phyloP scores from a whole-genome alignment of 257 asterid genomes.

The Solanum sejunctum region DNA sequence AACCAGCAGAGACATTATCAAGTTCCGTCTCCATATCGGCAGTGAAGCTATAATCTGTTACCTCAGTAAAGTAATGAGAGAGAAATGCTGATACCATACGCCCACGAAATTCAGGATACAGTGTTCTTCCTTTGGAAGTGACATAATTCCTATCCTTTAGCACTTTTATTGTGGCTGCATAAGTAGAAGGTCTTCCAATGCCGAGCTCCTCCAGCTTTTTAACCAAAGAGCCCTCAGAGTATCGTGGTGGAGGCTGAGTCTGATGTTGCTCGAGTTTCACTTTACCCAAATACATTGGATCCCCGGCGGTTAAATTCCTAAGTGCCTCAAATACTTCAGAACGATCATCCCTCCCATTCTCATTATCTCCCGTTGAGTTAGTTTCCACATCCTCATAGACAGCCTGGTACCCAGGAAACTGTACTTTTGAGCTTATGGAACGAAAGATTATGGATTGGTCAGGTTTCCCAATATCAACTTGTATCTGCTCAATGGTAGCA shows the following conservation, averaged over 20 bases:
- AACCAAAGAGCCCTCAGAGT: constrained; percentile 69
- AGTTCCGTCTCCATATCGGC: constrained; percentile 98
- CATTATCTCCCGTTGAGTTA: constrained; percentile 16
- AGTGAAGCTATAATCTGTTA: constrained; percentile 87
- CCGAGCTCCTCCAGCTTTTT: constrained; percentile 96
- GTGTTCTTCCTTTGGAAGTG: constrained; percentile 39
- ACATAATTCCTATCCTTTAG: constrained; percentile 78
- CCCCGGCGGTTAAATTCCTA: constrained; percentile 42
- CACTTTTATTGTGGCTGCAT: constrained; percentile 79
- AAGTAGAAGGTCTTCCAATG: constrained; percentile 96
- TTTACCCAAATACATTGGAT: constrained; percentile 35
- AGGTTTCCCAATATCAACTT: constrained; percentile 53
- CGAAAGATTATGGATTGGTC: constrained; percentile 49
- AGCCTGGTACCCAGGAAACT: constrained; percentile 61
- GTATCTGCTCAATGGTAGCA: constrained; percentile 55
- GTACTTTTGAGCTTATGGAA: constrained; percentile 55
- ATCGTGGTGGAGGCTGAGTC: constrained; percentile 78
- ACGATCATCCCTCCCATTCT: constrained; percentile 20
- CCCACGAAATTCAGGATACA: constrained; percentile 88
- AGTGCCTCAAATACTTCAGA: constrained; percentile 34
- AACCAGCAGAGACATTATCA: constrained; percentile 87
- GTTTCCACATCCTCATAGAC: constrained; percentile 57
- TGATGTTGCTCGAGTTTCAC: constrained; percentile 53
- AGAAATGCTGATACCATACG: constrained; percentile 95
- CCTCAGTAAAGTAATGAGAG: constrained; percentile 75